A percentile compares a stretch with the other conserved stretches of the same genome.
Conservation (phyloP, 139 green algal genomes). For the Spirogloea muscicola region DNA sequence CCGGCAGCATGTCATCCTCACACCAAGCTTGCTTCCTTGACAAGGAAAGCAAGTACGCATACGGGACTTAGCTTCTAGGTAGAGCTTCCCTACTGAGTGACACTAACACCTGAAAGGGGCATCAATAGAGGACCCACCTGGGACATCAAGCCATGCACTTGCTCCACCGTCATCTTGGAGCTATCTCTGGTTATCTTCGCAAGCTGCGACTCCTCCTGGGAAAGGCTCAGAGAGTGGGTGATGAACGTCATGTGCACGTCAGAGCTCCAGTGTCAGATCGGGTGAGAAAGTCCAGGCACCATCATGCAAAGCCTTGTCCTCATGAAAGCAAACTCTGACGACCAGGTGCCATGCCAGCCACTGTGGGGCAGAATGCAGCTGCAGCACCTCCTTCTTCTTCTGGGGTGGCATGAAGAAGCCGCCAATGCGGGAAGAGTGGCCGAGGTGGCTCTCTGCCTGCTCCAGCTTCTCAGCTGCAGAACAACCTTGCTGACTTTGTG, state of each 20-base stretch:
- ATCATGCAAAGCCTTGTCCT: too few species aligned
- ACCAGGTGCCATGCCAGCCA: too few species aligned
- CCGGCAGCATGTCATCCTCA: too few species aligned
- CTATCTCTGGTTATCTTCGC: slow-evolving; percentile 54
- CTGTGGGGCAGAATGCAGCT: too few species aligned
- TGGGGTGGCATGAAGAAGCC: slow-evolving; percentile 61
- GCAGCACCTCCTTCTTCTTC: slow-evolving; percentile 23
- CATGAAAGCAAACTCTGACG: too few species aligned
- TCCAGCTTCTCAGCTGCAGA: slow-evolving; percentile 84
- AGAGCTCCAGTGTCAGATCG: too few species aligned
- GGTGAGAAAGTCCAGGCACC: too few species aligned
- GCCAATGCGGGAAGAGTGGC: slow-evolving; percentile 53
- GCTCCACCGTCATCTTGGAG: slow-evolving; percentile 70
- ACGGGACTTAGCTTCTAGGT: background rate
- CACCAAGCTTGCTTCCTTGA: too few species aligned
- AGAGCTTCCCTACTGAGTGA: background rate
- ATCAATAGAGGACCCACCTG: slow-evolving; percentile 56
- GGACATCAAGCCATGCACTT: slow-evolving; percentile 76
- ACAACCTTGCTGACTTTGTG: background rate
- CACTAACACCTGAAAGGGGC: background rate
- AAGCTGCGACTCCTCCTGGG: slow-evolving; percentile 45
- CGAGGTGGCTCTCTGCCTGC: slow-evolving; percentile 61
- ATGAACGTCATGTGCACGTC: too few species aligned
- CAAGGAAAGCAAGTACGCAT: too few species aligned
- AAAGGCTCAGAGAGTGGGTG: too few species aligned